Base-by-base conservation (phyloP, 257 asterid species). In the Petunia secreta region DNA sequence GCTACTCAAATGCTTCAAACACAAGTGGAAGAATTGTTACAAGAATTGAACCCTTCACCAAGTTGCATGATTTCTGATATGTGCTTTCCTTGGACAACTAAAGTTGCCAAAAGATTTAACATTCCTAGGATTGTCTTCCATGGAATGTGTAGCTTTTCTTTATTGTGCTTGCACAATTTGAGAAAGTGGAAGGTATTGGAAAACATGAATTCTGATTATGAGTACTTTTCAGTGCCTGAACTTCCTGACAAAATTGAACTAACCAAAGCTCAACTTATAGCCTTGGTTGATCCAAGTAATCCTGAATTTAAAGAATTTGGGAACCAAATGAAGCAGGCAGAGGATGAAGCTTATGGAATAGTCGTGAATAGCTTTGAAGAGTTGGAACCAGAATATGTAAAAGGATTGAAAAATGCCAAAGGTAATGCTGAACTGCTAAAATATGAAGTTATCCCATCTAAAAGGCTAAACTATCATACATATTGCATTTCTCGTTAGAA, bases 91-190 rank as follows among this genome's bases (percentile, higher is more conserved):
- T 87, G 92, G 91, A 67, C 91, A n/a, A 78, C 88, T 0, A 8
- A 48, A 3, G 63, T 84, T 36, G 86, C 92, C 8, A 8, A 34
- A 13, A 65, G 59, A 1, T 25, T 86, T n/a, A 43, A 65, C 1
- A 85, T 89, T 43, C 90, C 92, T 0, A 78, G 91, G 13, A 66
- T 89, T 59, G 46, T 87, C 9, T 87, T 89, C 57, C 93, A 90
- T 14, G 96, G 92, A 36, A 85, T 75, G 11, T 71, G 92, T 46
- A 86, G 97, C 62, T 91, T 91, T 38, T 77, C 96, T n/a, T 82
- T 84, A 4, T 2, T 87, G 0, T 82, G 87, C 43, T 10, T 11
- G 8, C 87, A 75, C 82, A 52, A 80, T 39, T 9, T 82, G 6
- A 54, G n/a, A 0, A 2, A 5, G 3, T 67, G 86, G 0, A 79